Conservation (phyloP, 108 stramenopile genomes). For the Fragilariopsis cylindrus region DNA sequence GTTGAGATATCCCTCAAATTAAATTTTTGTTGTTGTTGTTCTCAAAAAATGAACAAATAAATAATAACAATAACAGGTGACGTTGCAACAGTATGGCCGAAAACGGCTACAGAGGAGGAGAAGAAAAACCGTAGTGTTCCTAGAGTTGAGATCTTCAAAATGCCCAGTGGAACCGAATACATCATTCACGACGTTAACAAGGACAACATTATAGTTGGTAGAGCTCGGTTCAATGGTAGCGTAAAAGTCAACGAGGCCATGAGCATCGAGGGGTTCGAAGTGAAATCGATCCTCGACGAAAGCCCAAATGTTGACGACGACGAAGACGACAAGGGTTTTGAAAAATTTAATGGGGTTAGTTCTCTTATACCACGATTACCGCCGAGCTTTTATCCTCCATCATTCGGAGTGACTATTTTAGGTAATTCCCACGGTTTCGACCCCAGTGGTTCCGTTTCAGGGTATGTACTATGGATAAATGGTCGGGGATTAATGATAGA, state of each 20-base stretch:
- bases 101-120: constrained; percentile 66
- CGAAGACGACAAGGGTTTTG: constrained; percentile 14
- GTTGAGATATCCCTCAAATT: too few relatives aligned
- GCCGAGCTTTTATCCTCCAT: constrained; percentile 85
- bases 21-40: too few relatives aligned
- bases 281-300: constrained; percentile 6
- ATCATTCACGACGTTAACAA: constrained; percentile 82
- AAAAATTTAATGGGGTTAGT: neutral
- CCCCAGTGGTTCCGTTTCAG: constrained; percentile 88
- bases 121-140: constrained; percentile 55
- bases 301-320: neutral
- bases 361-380: constrained; percentile 30
- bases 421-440: constrained; percentile 96
- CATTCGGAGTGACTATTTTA: constrained; percentile 91
- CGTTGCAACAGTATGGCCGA: constrained; percentile 73
- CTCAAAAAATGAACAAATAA: too few relatives aligned
- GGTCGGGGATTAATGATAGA: constrained; percentile 95
- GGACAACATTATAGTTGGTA: constrained; percentile 68
- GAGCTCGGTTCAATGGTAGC: constrained; percentile 63
- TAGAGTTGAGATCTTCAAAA: constrained; percentile 82
- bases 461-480: constrained; percentile 96
- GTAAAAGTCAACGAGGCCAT: constrained; percentile 76
- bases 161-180: constrained; percentile 86
- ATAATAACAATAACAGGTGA: constrained; percentile 58
- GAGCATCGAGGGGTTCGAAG: constrained; percentile 66